phyloP scores from a whole-genome alignment of 2,329 filamentous ascomycete genomes.

The Fusarium gaditjirri region DNA sequence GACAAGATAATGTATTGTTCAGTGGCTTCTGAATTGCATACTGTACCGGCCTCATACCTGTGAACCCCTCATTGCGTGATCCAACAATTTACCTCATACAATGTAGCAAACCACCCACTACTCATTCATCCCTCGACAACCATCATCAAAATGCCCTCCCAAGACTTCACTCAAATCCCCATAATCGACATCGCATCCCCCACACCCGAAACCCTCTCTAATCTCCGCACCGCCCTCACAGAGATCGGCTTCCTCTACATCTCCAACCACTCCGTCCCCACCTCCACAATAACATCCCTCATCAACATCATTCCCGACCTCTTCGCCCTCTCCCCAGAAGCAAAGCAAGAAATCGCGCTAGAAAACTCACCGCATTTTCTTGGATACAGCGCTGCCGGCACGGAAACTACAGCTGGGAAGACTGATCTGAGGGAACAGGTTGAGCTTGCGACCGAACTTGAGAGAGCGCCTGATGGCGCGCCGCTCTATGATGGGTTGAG shows the following conservation, averaged over 20 bases:
- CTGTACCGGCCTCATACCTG: background rate
- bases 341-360: conserved; percentile 56
- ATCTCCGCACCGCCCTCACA: conserved; percentile 59
- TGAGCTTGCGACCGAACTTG: conserved; percentile 67
- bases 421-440: conserved; percentile 67
- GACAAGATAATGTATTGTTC: background rate
- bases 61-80: conserved; percentile 1
- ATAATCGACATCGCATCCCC: conserved; percentile 60
- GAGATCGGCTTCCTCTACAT: conserved; percentile 66
- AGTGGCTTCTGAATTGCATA: background rate
- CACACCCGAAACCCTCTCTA: conserved; percentile 52
- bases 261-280: conserved; percentile 58
- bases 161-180: conserved; percentile 56
- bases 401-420: conserved; percentile 65
- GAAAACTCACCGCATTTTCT: conserved; percentile 69
- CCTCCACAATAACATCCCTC: conserved; percentile 50
- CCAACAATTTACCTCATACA: background rate
- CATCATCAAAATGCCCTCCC: conserved; percentile 2
- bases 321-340: conserved; percentile 52
- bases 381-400: conserved; percentile 65
- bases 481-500: conserved; percentile 56
- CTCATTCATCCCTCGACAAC: background rate
- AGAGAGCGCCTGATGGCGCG: conserved; percentile 47
- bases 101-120: background rate
- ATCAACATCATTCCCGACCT: conserved; percentile 54